Evolutionary conservation across 2,329 filamentous ascomycete species (phyloP).

Genomic region (Talaromyces sp.): DNA sequence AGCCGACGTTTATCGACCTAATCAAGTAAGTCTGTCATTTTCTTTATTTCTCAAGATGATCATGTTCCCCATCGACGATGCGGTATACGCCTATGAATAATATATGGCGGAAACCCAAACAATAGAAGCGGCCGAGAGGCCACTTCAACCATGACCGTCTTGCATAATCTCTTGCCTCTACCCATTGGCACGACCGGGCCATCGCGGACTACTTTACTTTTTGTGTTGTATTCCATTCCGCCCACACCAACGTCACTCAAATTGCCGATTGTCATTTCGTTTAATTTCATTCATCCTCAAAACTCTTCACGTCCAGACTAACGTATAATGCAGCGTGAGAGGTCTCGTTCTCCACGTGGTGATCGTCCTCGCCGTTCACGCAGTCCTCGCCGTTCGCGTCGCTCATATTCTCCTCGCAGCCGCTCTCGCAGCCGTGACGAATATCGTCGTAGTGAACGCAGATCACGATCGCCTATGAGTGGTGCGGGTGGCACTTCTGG

Average conservation of each 20-base stretch:
- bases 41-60: slow-evolving; percentile 7
- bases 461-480: slow-evolving; percentile 85
- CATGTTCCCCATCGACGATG: background rate
- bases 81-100: background rate
- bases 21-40: slow-evolving; percentile 35
- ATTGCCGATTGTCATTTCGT: background rate
- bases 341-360: slow-evolving; percentile 56
- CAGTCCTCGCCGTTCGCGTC: slow-evolving; percentile 71
- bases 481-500: slow-evolving; percentile 63
- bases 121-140: background rate
- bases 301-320: background rate
- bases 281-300: background rate
- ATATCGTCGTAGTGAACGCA: slow-evolving; percentile 68
- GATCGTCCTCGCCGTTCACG: slow-evolving; percentile 60
- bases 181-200: background rate
- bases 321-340: slow-evolving; percentile 64
- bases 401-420: slow-evolving; percentile 76
- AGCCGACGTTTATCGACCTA: slow-evolving; percentile 46
- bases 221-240: background rate
- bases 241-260: background rate
- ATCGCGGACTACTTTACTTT: background rate
- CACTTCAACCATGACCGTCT: background rate
- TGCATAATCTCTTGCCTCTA: too few relatives aligned
- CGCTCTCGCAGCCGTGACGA: slow-evolving; percentile 76
- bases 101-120: background rate